phyloP scores from a whole-genome alignment of 441 rosid species.

The Euphorbia neoarborescens region DNA sequence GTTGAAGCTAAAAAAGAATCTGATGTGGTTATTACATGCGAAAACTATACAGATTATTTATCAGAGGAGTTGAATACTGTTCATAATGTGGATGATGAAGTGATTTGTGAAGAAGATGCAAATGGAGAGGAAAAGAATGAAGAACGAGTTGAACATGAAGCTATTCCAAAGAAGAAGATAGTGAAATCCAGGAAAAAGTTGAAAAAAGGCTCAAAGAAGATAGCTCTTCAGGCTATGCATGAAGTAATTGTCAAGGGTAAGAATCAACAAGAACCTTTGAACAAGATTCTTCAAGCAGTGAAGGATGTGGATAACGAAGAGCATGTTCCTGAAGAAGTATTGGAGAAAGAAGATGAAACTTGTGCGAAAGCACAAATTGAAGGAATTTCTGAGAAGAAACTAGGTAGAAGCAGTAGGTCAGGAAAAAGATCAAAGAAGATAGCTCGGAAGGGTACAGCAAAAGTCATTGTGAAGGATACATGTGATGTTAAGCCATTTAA shows the following conservation, averaged over 20 bases:
- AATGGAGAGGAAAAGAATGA: conserved; percentile 7
- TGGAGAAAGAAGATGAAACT: not conserved
- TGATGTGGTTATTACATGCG: not conserved
- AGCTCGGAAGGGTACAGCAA: conserved; percentile 8
- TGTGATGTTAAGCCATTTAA: conserved; percentile 10
- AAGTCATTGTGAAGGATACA: conserved; percentile 3
- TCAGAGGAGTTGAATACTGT: not conserved
- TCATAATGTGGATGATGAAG: not conserved
- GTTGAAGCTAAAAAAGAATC: conserved; percentile 7
- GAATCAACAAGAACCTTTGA: conserved; percentile 8
- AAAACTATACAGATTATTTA: not conserved
- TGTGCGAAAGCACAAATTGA: conserved; percentile 10
- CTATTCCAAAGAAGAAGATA: conserved; percentile 11
- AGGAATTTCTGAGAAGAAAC: conserved; percentile 9
- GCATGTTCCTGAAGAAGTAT: not conserved
- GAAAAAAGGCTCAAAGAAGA: conserved; percentile 12
- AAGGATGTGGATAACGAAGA: conserved; percentile 4
- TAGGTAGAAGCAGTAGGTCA: conserved; percentile 4
- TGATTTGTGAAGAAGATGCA: conserved; percentile 2
- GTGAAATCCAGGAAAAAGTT: conserved; percentile 12
- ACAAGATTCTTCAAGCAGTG: conserved; percentile 10
- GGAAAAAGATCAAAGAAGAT: conserved; percentile 13
- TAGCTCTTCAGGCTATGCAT: conserved; percentile 8
- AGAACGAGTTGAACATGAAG: not conserved
- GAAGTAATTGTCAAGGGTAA: conserved; percentile 10